A percentile compares a stretch with the other conserved stretches of the same genome.
Conservation (phyloP, 116 monocot species). For the Papilionanthe hybrid region DNA sequence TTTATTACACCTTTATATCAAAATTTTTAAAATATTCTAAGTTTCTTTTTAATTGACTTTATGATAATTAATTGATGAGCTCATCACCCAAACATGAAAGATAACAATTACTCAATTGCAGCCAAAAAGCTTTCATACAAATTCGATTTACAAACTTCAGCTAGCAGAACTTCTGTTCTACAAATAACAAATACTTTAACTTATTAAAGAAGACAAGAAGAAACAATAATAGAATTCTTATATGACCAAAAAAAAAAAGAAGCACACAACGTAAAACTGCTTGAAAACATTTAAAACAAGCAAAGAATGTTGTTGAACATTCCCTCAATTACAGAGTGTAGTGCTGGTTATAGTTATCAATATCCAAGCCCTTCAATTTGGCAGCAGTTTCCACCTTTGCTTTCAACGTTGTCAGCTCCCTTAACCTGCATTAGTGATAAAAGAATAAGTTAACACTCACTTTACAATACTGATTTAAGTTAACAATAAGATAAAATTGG, state of each 20-base stretch:
- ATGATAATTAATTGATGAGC: no score
- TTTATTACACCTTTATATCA: no score
- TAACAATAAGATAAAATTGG: no score
- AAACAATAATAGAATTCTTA: no score
- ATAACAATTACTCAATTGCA: no score
- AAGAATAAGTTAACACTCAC: background rate
- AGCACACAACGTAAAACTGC: background rate
- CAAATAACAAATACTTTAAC: background rate
- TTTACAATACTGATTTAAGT: no score
- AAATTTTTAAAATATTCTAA: no score
- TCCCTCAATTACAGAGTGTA: slow-evolving; percentile 31
- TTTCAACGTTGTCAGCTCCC: slow-evolving; percentile 45
- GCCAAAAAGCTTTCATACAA: no score
- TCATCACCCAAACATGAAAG: no score
- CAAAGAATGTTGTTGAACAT: background rate
- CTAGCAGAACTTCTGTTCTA: background rate
- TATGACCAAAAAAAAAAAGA: background rate
- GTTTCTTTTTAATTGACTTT: no score
- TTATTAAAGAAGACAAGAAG: background rate
- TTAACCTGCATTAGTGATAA: slow-evolving; percentile 18
- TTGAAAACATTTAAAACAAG: background rate
- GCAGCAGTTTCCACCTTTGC: slow-evolving; percentile 40
- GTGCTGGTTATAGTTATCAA: slow-evolving; percentile 34
- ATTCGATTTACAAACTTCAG: no score
- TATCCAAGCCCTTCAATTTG: slow-evolving; percentile 35